Evolutionary conservation across 768 basidiomycete genomes (phyloP), one percentile per base, ranked within the genome.

Genomic region (Lactarius akahatsu): DNA sequence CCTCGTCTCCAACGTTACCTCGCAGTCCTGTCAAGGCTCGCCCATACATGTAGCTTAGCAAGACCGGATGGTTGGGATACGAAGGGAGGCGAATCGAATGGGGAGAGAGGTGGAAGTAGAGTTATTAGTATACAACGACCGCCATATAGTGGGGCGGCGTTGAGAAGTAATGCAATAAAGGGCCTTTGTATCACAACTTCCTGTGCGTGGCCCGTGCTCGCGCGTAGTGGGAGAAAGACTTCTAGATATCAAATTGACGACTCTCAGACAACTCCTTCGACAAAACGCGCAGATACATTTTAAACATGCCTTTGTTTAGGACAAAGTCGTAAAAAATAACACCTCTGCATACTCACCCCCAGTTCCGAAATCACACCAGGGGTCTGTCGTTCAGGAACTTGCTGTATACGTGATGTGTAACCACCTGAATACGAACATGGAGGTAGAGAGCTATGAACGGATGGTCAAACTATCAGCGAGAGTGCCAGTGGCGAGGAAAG

Each of bases 151-250:
- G 64, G 52, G 57, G 61, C 59, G 65, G 65, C 54, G 61, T 62
- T 59, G 66, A 69, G 68, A 69, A 69, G 68, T 69, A 69, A 69
- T 69, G 67, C 65, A 69, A 69, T 69, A 59, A 69, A 69, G 36
- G 13, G 67, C 61, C 38, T 62, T 63, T 69, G 68, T 69, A 68
- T 62, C 67, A 69, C 60, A 62, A 52, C 57, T 36, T n/a, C 23
- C 16, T 57, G 40, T 18, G 18, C 8, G 47, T 36, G 56, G 30
- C 23, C 38, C 47, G 54, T 38, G 3, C 11, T 36, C 36, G 36
- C 36, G 36, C 36, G 11, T 2, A 16, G 36, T 43, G 38, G 11
- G 34, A 34, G 34, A 8, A 32, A 32, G 34, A 34, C 34, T 34
- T 34, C 8, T 6, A 32, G 32, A 34, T 38, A 38, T 38, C 36